Percentiles rank a stretch among this genome's conserved stretches.
Conservation (phyloP, 345 rosid species). For the Euphorbia peplus region DNA sequence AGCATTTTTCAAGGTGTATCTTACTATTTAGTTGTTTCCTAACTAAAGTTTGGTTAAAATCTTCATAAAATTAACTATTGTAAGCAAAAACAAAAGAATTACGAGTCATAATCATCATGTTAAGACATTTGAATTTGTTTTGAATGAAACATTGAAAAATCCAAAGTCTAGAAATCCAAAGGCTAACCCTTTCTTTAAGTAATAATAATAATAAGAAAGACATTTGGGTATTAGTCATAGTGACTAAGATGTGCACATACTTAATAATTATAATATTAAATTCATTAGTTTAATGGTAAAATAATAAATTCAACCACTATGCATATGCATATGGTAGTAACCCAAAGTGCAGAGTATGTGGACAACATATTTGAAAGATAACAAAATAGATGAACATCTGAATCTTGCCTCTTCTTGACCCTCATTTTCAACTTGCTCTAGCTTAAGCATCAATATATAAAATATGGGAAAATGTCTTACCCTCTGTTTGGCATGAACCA, state of each 20-base stretch:
- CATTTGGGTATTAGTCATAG: not conserved
- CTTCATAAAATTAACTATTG: not conserved
- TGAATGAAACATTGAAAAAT: not conserved
- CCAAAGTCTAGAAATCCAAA: not conserved
- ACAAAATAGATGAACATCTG: not conserved
- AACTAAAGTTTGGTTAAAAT: not conserved
- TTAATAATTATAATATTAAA: not conserved
- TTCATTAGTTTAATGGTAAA: not conserved
- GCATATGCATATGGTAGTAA: not conserved
- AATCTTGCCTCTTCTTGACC: not conserved
- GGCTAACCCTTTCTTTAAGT: not conserved
- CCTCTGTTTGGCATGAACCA: not conserved
- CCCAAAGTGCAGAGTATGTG: not conserved
- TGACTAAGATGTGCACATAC: not conserved
- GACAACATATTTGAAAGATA: not conserved
- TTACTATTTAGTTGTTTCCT: not conserved
- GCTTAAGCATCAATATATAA: not conserved
- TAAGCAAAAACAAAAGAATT: too few species aligned
- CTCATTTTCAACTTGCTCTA: not conserved
- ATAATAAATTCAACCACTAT: not conserved
- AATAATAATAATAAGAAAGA: not conserved
- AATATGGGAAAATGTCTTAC: not conserved
- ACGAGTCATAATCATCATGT: not conserved
- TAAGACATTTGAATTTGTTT: not conserved
- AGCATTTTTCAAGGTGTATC: too few species aligned